A percentile compares a stretch with the other conserved stretches of the same genome.
Conservation (phyloP, 2,329 filamentous ascomycete genomes). For the Byssoonygena ceratinophila region DNA sequence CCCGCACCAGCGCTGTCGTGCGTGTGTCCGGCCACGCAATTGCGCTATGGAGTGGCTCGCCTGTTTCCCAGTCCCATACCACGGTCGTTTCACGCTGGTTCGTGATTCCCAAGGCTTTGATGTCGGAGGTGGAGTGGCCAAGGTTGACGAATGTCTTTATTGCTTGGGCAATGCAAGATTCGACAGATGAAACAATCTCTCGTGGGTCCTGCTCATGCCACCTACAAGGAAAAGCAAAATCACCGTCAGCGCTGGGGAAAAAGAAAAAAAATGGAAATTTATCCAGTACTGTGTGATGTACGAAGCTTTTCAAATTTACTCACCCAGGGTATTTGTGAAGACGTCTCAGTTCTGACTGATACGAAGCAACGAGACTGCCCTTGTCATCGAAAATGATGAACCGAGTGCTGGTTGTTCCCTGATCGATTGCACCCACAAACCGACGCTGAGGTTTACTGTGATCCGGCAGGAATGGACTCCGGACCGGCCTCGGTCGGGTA, state of each 20-base stretch:
- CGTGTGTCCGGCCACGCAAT: conserved; percentile 87
- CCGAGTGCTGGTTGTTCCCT: conserved; percentile 78
- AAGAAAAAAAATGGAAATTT: neutral
- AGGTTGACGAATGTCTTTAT: conserved; percentile 59
- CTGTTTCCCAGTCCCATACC: conserved; percentile 72
- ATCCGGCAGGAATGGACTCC: neutral
- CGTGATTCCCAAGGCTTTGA: conserved; percentile 72
- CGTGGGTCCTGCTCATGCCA: conserved; percentile 85
- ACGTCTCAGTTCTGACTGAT: conserved; percentile 80
- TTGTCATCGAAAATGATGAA: conserved; percentile 81
- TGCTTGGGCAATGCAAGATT: conserved; percentile 68
- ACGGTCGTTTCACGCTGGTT: conserved; percentile 85
- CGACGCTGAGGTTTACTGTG: neutral
- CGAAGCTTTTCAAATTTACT: conserved; percentile 26
- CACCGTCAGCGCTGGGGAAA: neutral
- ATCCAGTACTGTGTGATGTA: neutral
- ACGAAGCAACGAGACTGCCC: conserved; percentile 66
- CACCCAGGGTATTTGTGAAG: conserved; percentile 77
- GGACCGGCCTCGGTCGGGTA: neutral
- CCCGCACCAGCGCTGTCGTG: conserved; percentile 62
- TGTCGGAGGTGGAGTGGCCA: conserved; percentile 56
- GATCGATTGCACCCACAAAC: conserved; percentile 84
- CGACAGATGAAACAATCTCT: conserved; percentile 63
- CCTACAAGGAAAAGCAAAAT: conserved; percentile 35
- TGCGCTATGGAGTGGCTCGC: conserved; percentile 70